phyloP scores from a whole-genome alignment of 768 basidiomycete species.

The Rhizopogon vinicolor region DNA sequence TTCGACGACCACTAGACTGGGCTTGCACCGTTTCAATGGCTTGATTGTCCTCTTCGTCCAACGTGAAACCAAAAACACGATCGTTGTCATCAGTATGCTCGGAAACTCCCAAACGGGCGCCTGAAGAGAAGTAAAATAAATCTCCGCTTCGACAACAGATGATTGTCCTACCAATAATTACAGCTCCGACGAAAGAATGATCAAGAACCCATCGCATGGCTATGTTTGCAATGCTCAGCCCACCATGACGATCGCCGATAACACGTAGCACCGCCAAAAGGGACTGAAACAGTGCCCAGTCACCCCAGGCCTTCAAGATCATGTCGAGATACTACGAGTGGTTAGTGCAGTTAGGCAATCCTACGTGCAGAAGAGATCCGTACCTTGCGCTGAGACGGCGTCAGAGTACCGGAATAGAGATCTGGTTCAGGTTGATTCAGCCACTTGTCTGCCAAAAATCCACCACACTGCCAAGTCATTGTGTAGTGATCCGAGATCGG shows the following conservation, averaged over 20 bases:
- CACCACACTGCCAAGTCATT: conserved; percentile 58
- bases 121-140: conserved; percentile 29
- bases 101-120: conserved; percentile 68
- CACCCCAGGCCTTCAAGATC: conserved; percentile 76
- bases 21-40: conserved; percentile 62
- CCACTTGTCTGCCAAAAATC: conserved; percentile 78
- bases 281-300: conserved; percentile 69
- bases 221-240: conserved; percentile 69
- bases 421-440: conserved; percentile 64
- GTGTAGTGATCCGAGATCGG: conserved; percentile 4
- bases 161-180: conserved; percentile 56
- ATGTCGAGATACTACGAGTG: conserved; percentile 72
- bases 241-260: conserved; percentile 66
- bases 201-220: conserved; percentile 83
- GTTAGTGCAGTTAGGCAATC: neutral
- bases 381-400: conserved; percentile 82
- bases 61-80: conserved; percentile 52
- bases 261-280: conserved; percentile 53
- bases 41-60: conserved; percentile 51
- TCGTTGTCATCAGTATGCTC: conserved; percentile 71
- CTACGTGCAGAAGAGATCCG: conserved; percentile 8
- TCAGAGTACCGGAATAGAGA: conserved; percentile 60
- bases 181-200: conserved; percentile 71
- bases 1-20: conserved; percentile 53
- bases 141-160: conserved; percentile 4